Evolutionary conservation across 495 filamentous ascomycete species (phyloP), one percentile per base, ranked within the genome.

Genomic region (Peziza echinospora): DNA sequence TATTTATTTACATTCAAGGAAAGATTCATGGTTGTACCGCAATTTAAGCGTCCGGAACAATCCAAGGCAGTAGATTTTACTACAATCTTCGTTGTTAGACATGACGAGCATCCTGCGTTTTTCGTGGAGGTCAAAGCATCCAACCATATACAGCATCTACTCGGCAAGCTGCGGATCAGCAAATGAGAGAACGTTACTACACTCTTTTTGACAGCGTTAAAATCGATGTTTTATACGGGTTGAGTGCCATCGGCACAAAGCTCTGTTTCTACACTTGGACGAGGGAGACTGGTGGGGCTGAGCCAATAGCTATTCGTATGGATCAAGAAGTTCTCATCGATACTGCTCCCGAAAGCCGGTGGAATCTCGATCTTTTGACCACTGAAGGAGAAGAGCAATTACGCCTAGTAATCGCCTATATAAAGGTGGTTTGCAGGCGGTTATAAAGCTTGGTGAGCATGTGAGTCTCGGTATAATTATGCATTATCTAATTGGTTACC

Each of bases 21-120:
- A 30, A 23, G 26, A 22, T 50, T 37, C 9, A 22, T 49, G 8
- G 26, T 50, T 10, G 30, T 16, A 1, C 22, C 44, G 17, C 30
- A 47, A 1, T 41, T 25, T 22, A 50, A 47, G 28, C 48, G n/a
- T 24, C 48, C 17, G 5, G 23, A n/a, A 30, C 23, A 7, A 40
- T 24, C 48, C n/a, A n/a, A n/a, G n/a, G n/a, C n/a, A 5, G 34
- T 48, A 13, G 21, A 47, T 25, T 50, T 50, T 17, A 50, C 30
- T 17, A 47, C 22, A 13, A 41, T 48, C 22, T 34, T 34, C 16
- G 28, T 34, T 34, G 28, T 34, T 34, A 34, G 28, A 34, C 28
- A 34, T 16, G 16, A 34, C 9, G 16, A 16, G 28, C 9, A 34
- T 10, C 21, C 48, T 10, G 21, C 28, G 5, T 41, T 47, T 21